Evolutionary conservation across 2,329 filamentous ascomycete genomes (phyloP).

Genomic region (Lecanicillium sp.): DNA sequence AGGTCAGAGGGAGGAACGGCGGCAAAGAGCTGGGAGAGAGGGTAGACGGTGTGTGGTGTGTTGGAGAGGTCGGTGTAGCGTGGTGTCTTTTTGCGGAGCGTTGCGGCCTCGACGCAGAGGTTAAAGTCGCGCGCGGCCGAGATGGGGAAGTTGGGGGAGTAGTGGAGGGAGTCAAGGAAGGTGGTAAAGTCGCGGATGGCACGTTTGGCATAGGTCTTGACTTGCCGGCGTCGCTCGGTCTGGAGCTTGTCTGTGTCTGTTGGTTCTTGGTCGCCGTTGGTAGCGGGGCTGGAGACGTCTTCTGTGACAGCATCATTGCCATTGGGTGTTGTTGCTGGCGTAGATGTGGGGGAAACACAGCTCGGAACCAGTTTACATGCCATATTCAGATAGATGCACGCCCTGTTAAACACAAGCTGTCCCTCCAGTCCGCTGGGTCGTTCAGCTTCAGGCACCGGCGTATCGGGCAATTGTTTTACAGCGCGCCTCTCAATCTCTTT

Average conservation of each 20-base stretch:
- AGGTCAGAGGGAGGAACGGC: slow-evolving; percentile 57
- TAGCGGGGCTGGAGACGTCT: slow-evolving; percentile 1
- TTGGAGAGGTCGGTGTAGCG: slow-evolving; percentile 32
- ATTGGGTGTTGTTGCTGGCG: neutral
- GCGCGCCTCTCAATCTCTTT: too few species aligned
- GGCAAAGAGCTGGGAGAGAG: slow-evolving; percentile 59
- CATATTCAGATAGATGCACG: slow-evolving; percentile 60
- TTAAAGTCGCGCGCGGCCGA: slow-evolving; percentile 49
- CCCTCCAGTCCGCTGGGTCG: slow-evolving; percentile 68
- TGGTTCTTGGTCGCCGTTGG: neutral
- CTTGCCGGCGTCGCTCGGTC: slow-evolving; percentile 43
- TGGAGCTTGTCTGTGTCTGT: slow-evolving; percentile 12
- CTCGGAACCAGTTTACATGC: slow-evolving; percentile 53
- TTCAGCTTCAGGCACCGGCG: slow-evolving; percentile 26
- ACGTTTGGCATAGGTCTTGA: slow-evolving; percentile 67
- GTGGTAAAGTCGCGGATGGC: slow-evolving; percentile 66
- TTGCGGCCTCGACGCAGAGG: slow-evolving; percentile 40
- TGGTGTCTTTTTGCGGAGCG: slow-evolving; percentile 26
- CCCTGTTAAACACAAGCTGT: slow-evolving; percentile 71
- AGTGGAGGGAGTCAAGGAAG: slow-evolving; percentile 68
- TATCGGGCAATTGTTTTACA: neutral
- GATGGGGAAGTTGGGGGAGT: slow-evolving; percentile 61
- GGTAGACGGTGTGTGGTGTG: slow-evolving; percentile 24
- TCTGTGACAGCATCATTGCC: slow-evolving; percentile 8
- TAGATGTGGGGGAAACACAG: neutral